Base-by-base conservation (phyloP, 2,329 filamentous ascomycete genomes). In the Chrysosporium keratinophilum region DNA sequence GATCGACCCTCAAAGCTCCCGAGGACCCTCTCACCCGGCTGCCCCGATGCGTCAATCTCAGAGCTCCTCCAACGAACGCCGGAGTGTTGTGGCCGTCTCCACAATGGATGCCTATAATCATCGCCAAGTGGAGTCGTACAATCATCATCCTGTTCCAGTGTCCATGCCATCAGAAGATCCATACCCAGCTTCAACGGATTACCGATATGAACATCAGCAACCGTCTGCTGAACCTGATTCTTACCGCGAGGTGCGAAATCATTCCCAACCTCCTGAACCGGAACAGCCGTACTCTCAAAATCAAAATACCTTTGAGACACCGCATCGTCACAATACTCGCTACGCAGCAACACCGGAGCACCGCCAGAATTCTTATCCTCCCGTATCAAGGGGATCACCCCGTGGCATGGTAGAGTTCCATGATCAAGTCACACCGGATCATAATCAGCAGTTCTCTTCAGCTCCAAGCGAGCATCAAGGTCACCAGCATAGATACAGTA, bases 401-500 rank as follows among this genome's bases (percentile, higher is more conserved):
- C 53, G 55, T 33, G 45, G 28, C 12, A 44, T 28, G 20, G 5
- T 40, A 1, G 55, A 55, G 7, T 33, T 15, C 28, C 53, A 57
- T 14, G 28, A 5, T 4, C 50, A 57, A 39, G n/a, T 19, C 5
- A 12, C 39, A 43, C 23, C 35, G 5, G 37, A 49, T 9, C 15
- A 37, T 37, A 15, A 43, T 17, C 39, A 33, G 1, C 53, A 58
- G 23, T 37, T 46, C 17, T 46, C 23, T 6, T 34, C 41, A 5
- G 31, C 40, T 19, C 28, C 50, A 19, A 20, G 39, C 23, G 47
- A 54, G 2, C 37, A 54, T 28, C 55, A 28, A 28, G 31, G 35
- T 15, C 55, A 54, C 41, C 58, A 56, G 31, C 51, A 59, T 43
- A 45, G 57, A 23, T 56, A 55, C 19, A 63, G 58, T 52, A 39